Conservation (phyloP, 1,139 yeast genomes). For the Taphrina populina region DNA sequence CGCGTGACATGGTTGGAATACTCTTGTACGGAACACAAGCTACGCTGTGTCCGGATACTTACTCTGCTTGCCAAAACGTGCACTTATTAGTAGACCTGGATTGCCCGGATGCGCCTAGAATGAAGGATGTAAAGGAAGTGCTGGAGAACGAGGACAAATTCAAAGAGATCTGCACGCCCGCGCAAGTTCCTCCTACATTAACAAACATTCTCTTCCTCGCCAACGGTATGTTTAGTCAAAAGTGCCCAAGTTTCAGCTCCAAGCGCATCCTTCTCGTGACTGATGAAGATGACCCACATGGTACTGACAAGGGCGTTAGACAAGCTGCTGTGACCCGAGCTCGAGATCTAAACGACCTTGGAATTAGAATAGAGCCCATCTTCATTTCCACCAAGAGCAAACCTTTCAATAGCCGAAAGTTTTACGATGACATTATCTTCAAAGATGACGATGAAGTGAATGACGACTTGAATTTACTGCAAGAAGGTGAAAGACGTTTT, state of each 20-base stretch:
- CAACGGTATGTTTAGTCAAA: constrained; percentile 41
- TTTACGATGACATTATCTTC: constrained; percentile 36
- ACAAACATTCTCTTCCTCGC: constrained; percentile 43
- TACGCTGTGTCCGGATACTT: constrained; percentile 36
- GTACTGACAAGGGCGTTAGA: constrained; percentile 45
- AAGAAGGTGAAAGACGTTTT: constrained; percentile 30
- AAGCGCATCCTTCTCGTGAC: constrained; percentile 57
- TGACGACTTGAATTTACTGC: constrained; percentile 43
- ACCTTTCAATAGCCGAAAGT: constrained; percentile 52
- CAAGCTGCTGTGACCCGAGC: constrained; percentile 58
- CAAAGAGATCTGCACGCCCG: constrained; percentile 35
- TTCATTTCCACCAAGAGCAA: constrained; percentile 51
- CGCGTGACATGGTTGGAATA: constrained; percentile 45
- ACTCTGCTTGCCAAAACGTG: constrained; percentile 33
- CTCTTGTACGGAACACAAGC: constrained; percentile 43
- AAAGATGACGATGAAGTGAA: constrained; percentile 37
- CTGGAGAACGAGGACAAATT: constrained; percentile 39
- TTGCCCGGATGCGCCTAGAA: constrained; percentile 43
- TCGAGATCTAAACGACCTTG: constrained; percentile 57
- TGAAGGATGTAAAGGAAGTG: constrained; percentile 41
- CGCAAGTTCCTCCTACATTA: constrained; percentile 37
- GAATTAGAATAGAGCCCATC: constrained; percentile 62
- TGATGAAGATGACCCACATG: constrained; percentile 57
- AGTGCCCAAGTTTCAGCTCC: constrained; percentile 38
- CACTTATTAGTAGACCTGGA: constrained; percentile 42